Evolutionary conservation across 495 filamentous ascomycete genomes (phyloP), one percentile per base, ranked within the genome.

Genomic region (Elasticomyces elasticus): DNA sequence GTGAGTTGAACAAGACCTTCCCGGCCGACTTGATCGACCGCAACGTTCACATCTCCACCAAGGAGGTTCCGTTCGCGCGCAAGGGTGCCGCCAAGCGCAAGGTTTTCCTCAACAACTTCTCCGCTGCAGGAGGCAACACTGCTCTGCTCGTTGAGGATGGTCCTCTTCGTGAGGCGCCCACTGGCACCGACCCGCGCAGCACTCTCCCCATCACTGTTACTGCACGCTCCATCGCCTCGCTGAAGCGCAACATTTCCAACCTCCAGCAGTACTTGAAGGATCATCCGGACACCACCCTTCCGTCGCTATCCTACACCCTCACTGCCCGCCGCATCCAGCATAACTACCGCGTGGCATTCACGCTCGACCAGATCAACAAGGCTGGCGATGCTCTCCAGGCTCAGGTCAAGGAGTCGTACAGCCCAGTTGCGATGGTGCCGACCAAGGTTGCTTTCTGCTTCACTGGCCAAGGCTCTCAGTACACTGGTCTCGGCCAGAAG

Each of bases 1-100:
- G 74, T 9, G 79, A 79, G 67, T 78, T 92, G 75, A 80, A 94
- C 75, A 78, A 85, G 71, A 84, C 78, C 30, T 92, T 91, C 72
- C 87, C 88, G 0, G 79, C 78, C 24, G 84, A 91, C 63, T 69
- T 90, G 1, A 69, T 70, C 0, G 76, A 89, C 52, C 82, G 87
- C 24, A 87, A 87, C 52, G 85, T 91, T 28, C 81, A 90, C 64
- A 81, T 83, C 63, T 78, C 79, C 3, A 61, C 72, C 6, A 70
- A 76, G 59, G 71, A 75, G 20, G 81, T 80, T 3, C 77, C 82
- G 0, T 88, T 82, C 67, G 72, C 71, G 22, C 72, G 81, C n/a
- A 78, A 76, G 35, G 78, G 79, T 51, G 81, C 77, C 27, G 79
- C 73, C 40, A 76, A 69, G 67, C 79, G 86, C 72, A 71, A 79